Evolutionary conservation across 805 yeast genomes (phyloP), one percentile per base, ranked within the genome.

Genomic region (Saturnispora zaruensis): DNA sequence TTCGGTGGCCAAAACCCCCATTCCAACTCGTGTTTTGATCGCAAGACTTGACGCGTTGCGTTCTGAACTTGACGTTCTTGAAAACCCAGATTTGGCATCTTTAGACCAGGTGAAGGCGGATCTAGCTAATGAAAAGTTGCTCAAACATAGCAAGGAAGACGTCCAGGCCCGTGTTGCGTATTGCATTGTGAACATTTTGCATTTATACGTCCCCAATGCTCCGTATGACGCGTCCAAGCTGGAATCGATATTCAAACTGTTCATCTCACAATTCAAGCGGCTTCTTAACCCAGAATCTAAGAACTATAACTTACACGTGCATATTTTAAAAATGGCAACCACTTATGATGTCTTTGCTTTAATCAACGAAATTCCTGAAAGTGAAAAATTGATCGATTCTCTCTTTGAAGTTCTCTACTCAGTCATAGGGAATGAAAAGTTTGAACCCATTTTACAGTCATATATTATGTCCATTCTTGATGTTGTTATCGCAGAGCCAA

Each of bases 191-290:
- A 96, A 89, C 61, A 70, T 90, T 8, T 65, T 89, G 40, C 71
- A 96, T 51, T 64, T 90, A 14, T 83, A 75, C 59, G 96, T 96
- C 0, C 96, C 96, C 0, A 87, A 89, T 61, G 95, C 96, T 6
- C 96, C 97, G 4, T 89, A 76, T 64, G 78, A 84, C 2, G 79
- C 81, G 23, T 54, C 68, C 1, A 82, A 84, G 55, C 69, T 89
- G 36, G 69, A 79, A 0, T 81, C 72, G 4, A 75, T 87, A 18
- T 87, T 89, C 68, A 77, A 74, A 55, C 70, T 86, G 6, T 78
- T 88, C 58, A 73, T 84, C 53, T 63, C 67, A 25, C 89, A 85
- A 60, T 77, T 90, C 55, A 72, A 72, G 49, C 73, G 71, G 44
- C 64, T 87, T 40, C 61, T 71, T 4, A 61, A 69, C 32, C 57